phyloP scores from a whole-genome alignment of 352 stramenopile genomes.

The Blastocystis sp. region DNA sequence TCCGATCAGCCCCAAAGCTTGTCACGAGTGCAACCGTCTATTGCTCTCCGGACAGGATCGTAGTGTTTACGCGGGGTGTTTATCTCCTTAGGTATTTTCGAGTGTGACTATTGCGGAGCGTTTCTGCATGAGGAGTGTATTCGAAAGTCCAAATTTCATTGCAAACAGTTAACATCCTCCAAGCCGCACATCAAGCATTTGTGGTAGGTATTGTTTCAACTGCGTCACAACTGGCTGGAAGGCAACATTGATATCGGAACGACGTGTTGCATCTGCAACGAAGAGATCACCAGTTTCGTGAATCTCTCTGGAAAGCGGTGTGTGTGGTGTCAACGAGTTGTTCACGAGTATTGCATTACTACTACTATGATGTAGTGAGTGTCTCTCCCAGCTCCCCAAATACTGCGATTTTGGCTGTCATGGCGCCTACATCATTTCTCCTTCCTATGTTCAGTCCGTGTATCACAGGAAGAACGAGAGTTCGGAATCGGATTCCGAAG shows the following conservation, averaged over 20 bases:
- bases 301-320: constrained; percentile 45
- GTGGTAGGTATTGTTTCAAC: constrained; percentile 6
- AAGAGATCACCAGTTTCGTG: constrained; percentile 54
- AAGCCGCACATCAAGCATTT: constrained; percentile 41
- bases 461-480: not conserved
- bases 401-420: constrained; percentile 36
- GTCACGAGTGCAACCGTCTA: constrained; percentile 44
- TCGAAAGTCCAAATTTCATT: constrained; percentile 44
- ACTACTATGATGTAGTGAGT: constrained; percentile 1
- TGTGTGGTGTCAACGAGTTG: constrained; percentile 52
- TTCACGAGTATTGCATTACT: constrained; percentile 23
- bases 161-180: constrained; percentile 53
- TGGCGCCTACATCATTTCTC: constrained; percentile 34
- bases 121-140: constrained; percentile 53
- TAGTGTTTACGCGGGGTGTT: not conserved
- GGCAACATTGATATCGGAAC: constrained; percentile 55
- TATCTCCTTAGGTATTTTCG: constrained; percentile 37
- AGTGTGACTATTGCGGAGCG: constrained; percentile 53
- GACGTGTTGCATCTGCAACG: constrained; percentile 51
- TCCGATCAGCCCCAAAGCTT: constrained; percentile 26
- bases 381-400: not conserved
- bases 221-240: not conserved
- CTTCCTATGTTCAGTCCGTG: constrained; percentile 11
- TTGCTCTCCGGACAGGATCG: constrained; percentile 24
- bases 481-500: too few relatives aligned